Base-by-base conservation (phyloP, 139 green algal species). In the Marvania coccoides region DNA sequence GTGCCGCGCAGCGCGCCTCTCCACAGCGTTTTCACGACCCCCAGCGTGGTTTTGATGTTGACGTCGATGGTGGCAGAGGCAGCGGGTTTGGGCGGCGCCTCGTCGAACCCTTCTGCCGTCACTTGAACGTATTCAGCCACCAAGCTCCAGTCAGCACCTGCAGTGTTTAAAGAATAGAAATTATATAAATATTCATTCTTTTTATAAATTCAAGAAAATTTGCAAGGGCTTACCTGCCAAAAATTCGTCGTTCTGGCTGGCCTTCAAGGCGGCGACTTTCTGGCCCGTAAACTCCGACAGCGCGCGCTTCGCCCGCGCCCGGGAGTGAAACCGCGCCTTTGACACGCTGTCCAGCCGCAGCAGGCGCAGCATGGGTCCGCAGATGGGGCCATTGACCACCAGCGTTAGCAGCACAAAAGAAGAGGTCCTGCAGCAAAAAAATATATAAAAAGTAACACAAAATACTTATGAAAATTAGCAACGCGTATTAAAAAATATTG, bases 401-500 rank as follows among this genome's bases (percentile, higher is more conserved):
- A 95, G 77, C 2, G 84, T 93, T 53, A 95, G 78, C 54, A 95
- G 63, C 74, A 92, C 83, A 48, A 92, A 88, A 15, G 82, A 79
- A 8, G 78, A 69, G 0, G 84, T 87, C n/a, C n/a, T n/a, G n/a
- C n/a, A n/a, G n/a, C n/a, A n/a, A n/a, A n/a, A n/a, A n/a, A n/a
- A n/a, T n/a, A n/a, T n/a, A n/a, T n/a, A n/a, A n/a, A n/a, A n/a
- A n/a, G n/a, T n/a, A n/a, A n/a, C n/a, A n/a, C n/a, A n/a, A n/a
- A n/a, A n/a, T n/a, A n/a, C n/a, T n/a, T n/a, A n/a, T n/a, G n/a
- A n/a, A n/a, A n/a, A n/a, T n/a, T n/a, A n/a, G n/a, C n/a, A n/a
- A n/a, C n/a, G n/a, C n/a, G n/a, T n/a, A n/a, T n/a, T n/a, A n/a
- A n/a, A n/a, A n/a, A n/a, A n/a, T n/a, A n/a, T n/a, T n/a, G n/a